Base-by-base conservation (phyloP, 345 rosid species). In the Salix koriyanagi region DNA sequence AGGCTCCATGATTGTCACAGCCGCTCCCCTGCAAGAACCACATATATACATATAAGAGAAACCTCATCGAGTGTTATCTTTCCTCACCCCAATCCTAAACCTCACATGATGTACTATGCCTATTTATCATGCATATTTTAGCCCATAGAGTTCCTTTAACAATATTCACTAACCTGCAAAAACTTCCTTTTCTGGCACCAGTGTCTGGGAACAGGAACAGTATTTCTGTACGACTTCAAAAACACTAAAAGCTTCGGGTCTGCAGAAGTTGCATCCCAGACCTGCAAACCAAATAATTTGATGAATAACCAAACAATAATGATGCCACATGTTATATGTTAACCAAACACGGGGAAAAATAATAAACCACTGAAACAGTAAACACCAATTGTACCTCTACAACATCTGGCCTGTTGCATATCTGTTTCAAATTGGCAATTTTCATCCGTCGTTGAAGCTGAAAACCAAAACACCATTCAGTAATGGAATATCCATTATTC, bases 181-280 rank as follows among this genome's bases (percentile, higher is more conserved):
- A 90, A 96, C 84, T 96, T 96, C 80, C 99, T 89, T 81, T 96
- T 96, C 88, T 96, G 99, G 77, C 92, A 92, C 99, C 99, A 96
- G 77, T 96, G 99, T 79, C 99, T 92, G 23, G 99, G 99, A 50
- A 96, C 99, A 39, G 98, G 98, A 76, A 96, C 99, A 70, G 96
- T 88, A 76, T 96, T 96, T 85, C 97, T 85, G 79, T 94, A 96
- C 6, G 99, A 89, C 82, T 96, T 96, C 86, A 96, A 75, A 85
- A 78, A 96, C 67, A 96, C 99, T 79, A 96, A 87, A 89, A 96
- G 77, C 89, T 94, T 96, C 4, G 99, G 98, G 77, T 96, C 99
- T 52, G 97, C 92, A 21, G 99, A 78, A 78, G 97, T 96, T n/a
- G 98, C 98, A 82, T 96, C 99, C 99, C 99, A 96, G 54, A 96